Conservation (phyloP, 2,329 filamentous ascomycete species). For the Apiospora pterosperma region DNA sequence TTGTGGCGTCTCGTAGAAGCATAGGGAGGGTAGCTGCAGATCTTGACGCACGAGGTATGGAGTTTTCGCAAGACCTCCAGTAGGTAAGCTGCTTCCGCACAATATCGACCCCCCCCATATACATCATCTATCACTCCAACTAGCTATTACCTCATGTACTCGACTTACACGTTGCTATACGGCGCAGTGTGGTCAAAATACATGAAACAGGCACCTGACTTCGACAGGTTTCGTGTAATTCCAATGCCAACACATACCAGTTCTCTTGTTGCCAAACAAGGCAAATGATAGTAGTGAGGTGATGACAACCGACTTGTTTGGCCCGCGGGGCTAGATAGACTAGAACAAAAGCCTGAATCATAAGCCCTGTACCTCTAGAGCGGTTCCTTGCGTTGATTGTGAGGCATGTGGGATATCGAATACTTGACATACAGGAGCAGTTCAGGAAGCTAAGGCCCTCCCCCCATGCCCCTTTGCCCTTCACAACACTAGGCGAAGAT, state of each 20-base stretch:
- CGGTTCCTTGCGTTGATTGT: conserved; percentile 32
- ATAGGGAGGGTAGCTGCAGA: conserved; percentile 47
- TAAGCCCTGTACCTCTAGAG: conserved; percentile 24
- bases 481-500: not conserved
- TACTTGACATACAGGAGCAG: conserved; percentile 12
- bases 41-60: conserved; percentile 38
- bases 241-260: not conserved
- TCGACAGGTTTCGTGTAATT: not conserved
- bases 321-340: conserved; percentile 16
- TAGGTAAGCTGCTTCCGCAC: not conserved
- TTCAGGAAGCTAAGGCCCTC: conserved; percentile 10
- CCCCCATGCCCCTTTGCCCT: not conserved
- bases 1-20: conserved; percentile 45
- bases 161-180: not conserved
- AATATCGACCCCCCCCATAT: not conserved
- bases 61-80: conserved; percentile 18
- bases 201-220: not conserved
- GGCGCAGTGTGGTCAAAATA: not conserved
- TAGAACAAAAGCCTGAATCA: conserved; percentile 24
- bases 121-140: not conserved
- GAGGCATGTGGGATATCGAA: not conserved
- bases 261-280: not conserved
- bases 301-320: conserved; percentile 15
- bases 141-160: not conserved
- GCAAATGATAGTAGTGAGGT: not conserved